These are phyloP conservation scores for Pittosporum tobira DNA, from an alignment of 129 eudicot species.

Conservation along the genomic window DNA sequence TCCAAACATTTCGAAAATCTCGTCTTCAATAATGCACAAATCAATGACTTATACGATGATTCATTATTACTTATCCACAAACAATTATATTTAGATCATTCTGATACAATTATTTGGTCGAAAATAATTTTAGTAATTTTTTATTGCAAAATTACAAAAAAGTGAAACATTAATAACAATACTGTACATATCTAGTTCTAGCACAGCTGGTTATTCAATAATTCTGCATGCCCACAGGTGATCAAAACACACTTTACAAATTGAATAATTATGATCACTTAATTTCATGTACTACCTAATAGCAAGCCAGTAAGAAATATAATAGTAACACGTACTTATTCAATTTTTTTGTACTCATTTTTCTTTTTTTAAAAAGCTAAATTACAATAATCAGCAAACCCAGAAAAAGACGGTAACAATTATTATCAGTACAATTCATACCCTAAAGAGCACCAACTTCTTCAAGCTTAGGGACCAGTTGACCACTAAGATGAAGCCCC, in stretches of 20 bases:
- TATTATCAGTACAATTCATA: slow-evolving; percentile 16
- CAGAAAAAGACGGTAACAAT: background rate
- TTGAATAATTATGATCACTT: background rate
- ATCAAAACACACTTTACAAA: slow-evolving; percentile 8
- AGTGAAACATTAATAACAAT: too few species aligned
- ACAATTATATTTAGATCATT: too few species aligned
- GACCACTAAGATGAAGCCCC: slow-evolving; percentile 65
- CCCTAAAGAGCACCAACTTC: slow-evolving; percentile 59
- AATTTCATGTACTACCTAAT: background rate
- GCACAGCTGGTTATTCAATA: background rate
- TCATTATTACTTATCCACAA: too few species aligned
- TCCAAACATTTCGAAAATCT: too few species aligned
- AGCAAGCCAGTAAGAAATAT: background rate
- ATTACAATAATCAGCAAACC: background rate
- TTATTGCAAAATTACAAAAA: too few species aligned
- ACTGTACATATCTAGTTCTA: too few species aligned
- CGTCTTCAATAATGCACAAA: too few species aligned
- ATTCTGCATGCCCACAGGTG: background rate
- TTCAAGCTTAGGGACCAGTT: slow-evolving; percentile 66
- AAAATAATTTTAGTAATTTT: too few species aligned
- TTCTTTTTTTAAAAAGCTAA: background rate
- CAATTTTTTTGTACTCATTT: background rate
- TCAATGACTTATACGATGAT: too few species aligned
- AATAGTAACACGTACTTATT: background rate
- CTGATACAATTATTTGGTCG: too few species aligned